Conservation (phyloP, 2,329 filamentous ascomycete species). For the Cladorrhinum sp. region DNA sequence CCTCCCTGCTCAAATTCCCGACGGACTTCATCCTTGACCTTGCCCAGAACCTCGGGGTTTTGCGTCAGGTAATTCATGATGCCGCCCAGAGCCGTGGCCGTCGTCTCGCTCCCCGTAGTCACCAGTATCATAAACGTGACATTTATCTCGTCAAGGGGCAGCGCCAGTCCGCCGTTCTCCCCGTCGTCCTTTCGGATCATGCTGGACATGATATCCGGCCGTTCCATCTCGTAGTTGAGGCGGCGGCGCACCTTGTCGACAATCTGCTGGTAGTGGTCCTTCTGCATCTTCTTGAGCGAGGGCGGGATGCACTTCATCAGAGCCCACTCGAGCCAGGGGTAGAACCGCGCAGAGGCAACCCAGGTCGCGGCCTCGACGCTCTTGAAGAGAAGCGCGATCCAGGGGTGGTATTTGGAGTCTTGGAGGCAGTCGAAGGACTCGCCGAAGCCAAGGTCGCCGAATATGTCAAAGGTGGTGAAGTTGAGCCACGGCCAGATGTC, state of each 20-base stretch:
- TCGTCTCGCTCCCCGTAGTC: constrained; percentile 49
- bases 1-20: constrained; percentile 32
- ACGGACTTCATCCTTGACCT: constrained; percentile 40
- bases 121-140: constrained; percentile 30
- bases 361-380: constrained; percentile 10
- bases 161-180: not conserved
- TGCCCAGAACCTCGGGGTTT: constrained; percentile 34
- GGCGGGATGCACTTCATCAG: constrained; percentile 12
- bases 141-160: constrained; percentile 17
- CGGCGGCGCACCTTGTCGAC: constrained; percentile 19
- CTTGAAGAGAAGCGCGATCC: constrained; percentile 16
- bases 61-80: constrained; percentile 38
- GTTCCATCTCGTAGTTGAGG: constrained; percentile 13
- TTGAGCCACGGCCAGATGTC: constrained; percentile 33
- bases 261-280: constrained; percentile 12
- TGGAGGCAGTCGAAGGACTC: constrained; percentile 21
- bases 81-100: constrained; percentile 42
- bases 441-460: constrained; percentile 26
- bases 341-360: constrained; percentile 9
- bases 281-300: constrained; percentile 13
- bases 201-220: constrained; percentile 21
- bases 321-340: constrained; percentile 10
- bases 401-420: constrained; percentile 18
- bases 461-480: constrained; percentile 32
- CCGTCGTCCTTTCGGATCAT: constrained; percentile 3